Base-by-base conservation (phyloP, 805 yeast species). In the Suhomyces vadensis region DNA sequence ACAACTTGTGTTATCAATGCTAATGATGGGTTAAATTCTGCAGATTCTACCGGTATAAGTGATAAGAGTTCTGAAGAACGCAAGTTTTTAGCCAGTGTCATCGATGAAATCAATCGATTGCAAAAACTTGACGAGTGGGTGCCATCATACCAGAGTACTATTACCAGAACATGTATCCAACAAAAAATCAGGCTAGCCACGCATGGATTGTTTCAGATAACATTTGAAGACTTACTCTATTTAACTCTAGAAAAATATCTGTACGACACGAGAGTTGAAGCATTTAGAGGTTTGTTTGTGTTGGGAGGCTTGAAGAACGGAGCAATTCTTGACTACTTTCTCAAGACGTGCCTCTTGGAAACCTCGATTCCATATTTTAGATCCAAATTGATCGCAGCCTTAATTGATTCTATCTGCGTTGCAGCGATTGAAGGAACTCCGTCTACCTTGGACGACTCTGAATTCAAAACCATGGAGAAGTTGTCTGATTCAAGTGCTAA, bases 61-160 rank as follows among this genome's bases (percentile, higher is more conserved):
- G 50, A 44, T 5, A 37, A 35, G n/a, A 37, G 36, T n/a, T 35
- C 46, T 3, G 48, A 38, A 11, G 43, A 44, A 20, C 39, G 46
- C 6, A 50, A 52, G 31, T 66, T 69, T 35, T 47, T 57, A 7
- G 49, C 49, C 8, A 56, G 51, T n/a, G 74, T 65, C 3, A 41
- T 83, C 6, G 73, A 75, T 5, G 97, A 91, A 57, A 70, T 94
- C 37, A 80, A 83, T 43, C 75, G 97, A 46, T 76, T 82, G 47
- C 80, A 82, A 52, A 81, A 90, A 49, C 74, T 94, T 66, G 98
- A 92, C 56, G 82, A 78, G 35, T 89, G 95, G 95, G 73, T 85
- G 6, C 92, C 97, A 1, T 83, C 96, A 0, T 81, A 78, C 49
- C 83, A 81, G 41, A 60, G 75, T 45, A 49, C 74, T 27, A 68